A percentile compares a stretch with the other conserved stretches of the same genome.
Evolutionary conservation across 2,329 filamentous ascomycete species (phyloP).

Genomic region (Sclerotinia subarctica): DNA sequence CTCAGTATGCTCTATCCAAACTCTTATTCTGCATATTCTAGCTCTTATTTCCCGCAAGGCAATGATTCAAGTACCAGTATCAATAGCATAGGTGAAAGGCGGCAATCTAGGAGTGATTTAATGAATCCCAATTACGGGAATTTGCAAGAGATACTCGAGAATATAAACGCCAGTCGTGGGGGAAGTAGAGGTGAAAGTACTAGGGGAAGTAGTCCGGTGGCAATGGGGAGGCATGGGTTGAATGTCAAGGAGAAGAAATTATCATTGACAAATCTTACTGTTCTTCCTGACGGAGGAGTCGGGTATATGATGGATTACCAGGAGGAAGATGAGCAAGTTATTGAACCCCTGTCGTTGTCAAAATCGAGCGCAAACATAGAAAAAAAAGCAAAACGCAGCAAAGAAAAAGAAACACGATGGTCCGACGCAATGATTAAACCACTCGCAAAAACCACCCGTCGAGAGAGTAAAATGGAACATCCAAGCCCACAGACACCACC

Average conservation of each 20-base stretch:
- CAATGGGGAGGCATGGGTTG: constrained; percentile 9
- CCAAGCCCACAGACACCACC: constrained; percentile 29
- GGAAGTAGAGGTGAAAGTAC: background rate
- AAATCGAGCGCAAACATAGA: background rate
- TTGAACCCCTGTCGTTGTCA: background rate
- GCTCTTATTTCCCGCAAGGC: constrained; percentile 1
- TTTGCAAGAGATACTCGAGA: constrained; percentile 10
- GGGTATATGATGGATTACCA: constrained; percentile 1
- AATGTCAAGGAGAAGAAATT: constrained; percentile 16
- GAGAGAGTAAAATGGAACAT: constrained; percentile 30
- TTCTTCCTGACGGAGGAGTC: constrained; percentile 12
- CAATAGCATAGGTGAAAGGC: constrained; percentile 8
- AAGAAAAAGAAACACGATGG: constrained; percentile 22
- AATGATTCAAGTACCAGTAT: constrained; percentile 8
- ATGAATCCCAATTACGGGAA: constrained; percentile 11
- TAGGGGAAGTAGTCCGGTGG: constrained; percentile 5
- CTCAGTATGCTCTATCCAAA: constrained; percentile 10
- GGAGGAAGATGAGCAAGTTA: background rate
- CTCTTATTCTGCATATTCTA: background rate
- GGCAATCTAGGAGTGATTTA: constrained; percentile 2
- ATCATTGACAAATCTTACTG: background rate
- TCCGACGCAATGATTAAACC: constrained; percentile 28
- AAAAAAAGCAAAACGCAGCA: background rate
- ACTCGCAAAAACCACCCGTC: constrained; percentile 12
- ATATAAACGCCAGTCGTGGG: background rate